Evolutionary conservation across 306 rosid genomes (phyloP).

Genomic region (Medicago arabica): DNA sequence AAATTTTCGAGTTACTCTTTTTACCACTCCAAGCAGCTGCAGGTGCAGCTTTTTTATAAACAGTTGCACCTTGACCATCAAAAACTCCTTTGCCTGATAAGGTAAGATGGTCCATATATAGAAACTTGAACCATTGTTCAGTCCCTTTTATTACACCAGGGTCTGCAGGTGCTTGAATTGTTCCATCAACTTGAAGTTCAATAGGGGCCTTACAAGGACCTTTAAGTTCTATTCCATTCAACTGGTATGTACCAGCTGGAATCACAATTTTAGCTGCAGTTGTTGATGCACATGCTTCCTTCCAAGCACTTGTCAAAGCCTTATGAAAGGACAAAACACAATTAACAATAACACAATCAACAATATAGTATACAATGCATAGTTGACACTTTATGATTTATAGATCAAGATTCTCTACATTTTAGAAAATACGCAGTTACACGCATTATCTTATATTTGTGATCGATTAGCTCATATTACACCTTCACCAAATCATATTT

Average conservation of each 20-base stretch:
- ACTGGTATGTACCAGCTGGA: neutral
- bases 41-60: conserved; percentile 22
- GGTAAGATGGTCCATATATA: neutral
- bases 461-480: neutral
- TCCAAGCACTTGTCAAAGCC: conserved; percentile 33
- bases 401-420: no score
- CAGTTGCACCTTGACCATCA: conserved; percentile 30
- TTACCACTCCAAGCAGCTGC: neutral
- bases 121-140: conserved; percentile 11
- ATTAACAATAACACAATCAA: no score
- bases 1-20: neutral
- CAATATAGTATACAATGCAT: no score
- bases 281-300: conserved; percentile 29
- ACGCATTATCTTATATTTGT: neutral
- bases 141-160: neutral
- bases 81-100: conserved; percentile 31
- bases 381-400: no score
- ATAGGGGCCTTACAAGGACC: conserved; percentile 40
- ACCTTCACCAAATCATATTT: no score
- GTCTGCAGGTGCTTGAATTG: conserved; percentile 22
- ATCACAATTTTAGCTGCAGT: conserved; percentile 1
- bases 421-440: no score
- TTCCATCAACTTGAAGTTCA: conserved; percentile 32
- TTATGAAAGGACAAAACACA: neutral
- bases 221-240: neutral